Base-by-base conservation (phyloP, 139 green algal genomes). In the Tetratostichococcus sp. region DNA sequence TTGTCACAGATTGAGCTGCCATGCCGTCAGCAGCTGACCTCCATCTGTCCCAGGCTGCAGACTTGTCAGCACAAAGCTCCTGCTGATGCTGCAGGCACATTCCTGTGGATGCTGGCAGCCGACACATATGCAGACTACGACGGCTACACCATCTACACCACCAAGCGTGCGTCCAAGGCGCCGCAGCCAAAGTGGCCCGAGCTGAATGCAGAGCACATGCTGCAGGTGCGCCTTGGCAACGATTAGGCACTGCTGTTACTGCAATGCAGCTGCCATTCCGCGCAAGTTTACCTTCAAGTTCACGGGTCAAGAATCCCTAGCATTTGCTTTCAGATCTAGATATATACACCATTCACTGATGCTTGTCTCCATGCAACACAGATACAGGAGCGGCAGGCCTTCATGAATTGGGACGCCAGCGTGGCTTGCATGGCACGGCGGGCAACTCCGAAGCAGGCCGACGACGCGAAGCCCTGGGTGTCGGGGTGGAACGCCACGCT, bases 111-210 rank as follows among this genome's bases (percentile, higher is more conserved):
- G 71, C 73, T 82, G 65, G 71, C 80, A 11, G 26, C 67, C 59
- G 50, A 68, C n/a, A 71, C 30, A 4, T 82, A 82, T 69, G 72
- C 80, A 14, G 75, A 85, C 50, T 85, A 85, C 67, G 80, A 85
- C 67, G 76, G 72, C 6, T 82, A 75, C 35, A 85, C 75, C 4
- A 28, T 85, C 11, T 84, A 82, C 71, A 62, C 50, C 50, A 62
- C 50, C 2, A 62, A 62, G 50, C 50, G 50, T 23, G 50, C 50
- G 50, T 62, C 50, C 17, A 26, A 25, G 50, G 50, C 50, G 50
- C 50, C 50, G 50, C 50, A 62, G 50, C 50, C 50, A 8, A 62
- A 62, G 50, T 62, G 50, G 50, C 19, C 50, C 17, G 50, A 62
- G 11, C 50, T 62, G 17, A 62, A 23, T n/a, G 50, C 50, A 2